Evolutionary conservation across 1,139 yeast genomes (phyloP), one percentile per base, ranked within the genome.

Genomic region (Suhomyces anneliseae): DNA sequence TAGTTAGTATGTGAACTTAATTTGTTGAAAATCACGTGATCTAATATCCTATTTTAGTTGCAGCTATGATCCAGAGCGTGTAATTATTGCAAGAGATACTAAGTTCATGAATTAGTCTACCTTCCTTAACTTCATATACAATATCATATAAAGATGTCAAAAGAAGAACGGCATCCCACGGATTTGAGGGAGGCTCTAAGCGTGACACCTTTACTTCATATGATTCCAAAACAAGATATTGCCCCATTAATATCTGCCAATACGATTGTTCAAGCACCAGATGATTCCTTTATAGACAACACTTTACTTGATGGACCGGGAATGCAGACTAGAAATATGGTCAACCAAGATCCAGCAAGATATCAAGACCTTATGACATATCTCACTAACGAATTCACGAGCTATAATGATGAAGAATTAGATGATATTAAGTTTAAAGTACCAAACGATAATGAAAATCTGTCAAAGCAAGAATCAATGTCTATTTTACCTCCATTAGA

Each of bases 221-320:
- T 69, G 12, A 49, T 69, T 11, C 73, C 74, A 7, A 62, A 57
- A 26, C 72, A 67, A 42, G 64, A 58, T 31, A 33, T 66, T 7
- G 64, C 64, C 2, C 61, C 68, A 1, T 48, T 64, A 15, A 47
- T 64, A 33, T 46, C 59, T 1, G 40, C 60, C 7, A 42, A 41
- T 14, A 43, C 50, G 8, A 27, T 49, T 4, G 38, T 47, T 4
- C 43, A 36, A 7, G 31, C 35, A 3, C 56, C 56, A 4, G 52
- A 51, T 37, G 52, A 49, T 9, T 34, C 42, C 8, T 14, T 37
- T 12, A 31, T 41, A 6, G n/a, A 19, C 7, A 15, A 33, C 7
- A 10, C 27, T 7, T 11, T 31, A n/a, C 33, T n/a, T n/a, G 34
- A 34, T 9, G 39, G 37, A n/a, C 12, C 36, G 4, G 34, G 27